Base-by-base conservation (phyloP, 129 eudicot species). In the Daucus carota region DNA sequence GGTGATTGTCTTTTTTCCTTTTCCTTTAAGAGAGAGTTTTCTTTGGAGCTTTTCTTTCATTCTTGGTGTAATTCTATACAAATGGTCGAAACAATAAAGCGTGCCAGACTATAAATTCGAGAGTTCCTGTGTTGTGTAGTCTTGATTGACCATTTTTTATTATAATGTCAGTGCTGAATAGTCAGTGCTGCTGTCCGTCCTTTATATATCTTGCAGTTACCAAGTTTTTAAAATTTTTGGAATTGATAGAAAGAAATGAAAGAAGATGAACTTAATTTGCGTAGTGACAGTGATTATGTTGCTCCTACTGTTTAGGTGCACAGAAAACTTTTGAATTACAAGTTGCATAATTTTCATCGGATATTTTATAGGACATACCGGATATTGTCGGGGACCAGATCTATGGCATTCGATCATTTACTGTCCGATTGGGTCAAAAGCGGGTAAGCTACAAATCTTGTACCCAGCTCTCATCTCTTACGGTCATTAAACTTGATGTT, bases 361-460 rank as follows among this genome's bases (percentile, higher is more conserved):
- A 65, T 48, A 47, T 80, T 73, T 28, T 85, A 79, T 38, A 95
- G 99, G 97, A 95, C 81, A 95, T 95, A 66, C 99, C 99, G 40
- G 99, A 95, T 79, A 92, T 95, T 70, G 95, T 84, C 62, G 99
- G 99, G 47, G 97, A 95, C 85, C 92, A 84, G 85, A 92, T 92
- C 43, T 95, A 78, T 80, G 99, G 99, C 42, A 95, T 92, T 75
- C 92, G 81, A 54, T 95, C 99, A 33, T 95, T 95, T 84, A 91
- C 96, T 0, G 99, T 95, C 28, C 89, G 96, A 60, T 70, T 95
- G 88, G 97, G 97, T 78, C 97, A 92, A 84, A 84, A 92, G 71
- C 81, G 86, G 93, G 97, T 92, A 50, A 84, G 84, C 79, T 33
- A 18, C 41, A 22, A 59, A 22, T 28, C 7, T n/a, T 73, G 26